Percentiles rank a stretch among this genome's conserved stretches.
Conservation (phyloP, 768 basidiomycete species). For the Kwoniella botswanensis region DNA sequence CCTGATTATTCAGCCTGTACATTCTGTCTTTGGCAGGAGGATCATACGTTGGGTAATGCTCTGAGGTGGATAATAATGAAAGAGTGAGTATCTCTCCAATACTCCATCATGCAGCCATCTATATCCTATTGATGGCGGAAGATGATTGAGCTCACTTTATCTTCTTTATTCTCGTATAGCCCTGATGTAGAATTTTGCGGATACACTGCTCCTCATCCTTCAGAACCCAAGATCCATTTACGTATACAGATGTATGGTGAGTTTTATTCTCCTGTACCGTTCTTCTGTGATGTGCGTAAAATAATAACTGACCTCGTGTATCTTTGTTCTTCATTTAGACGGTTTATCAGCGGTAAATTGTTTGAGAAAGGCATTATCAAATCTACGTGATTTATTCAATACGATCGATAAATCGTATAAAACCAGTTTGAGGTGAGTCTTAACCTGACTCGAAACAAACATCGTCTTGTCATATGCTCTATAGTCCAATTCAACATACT, state of each 20-base stretch:
- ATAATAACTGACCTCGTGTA: neutral
- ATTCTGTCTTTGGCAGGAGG: constrained; percentile 89
- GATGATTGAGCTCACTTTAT: neutral
- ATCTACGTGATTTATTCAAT: constrained; percentile 77
- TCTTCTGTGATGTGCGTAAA: neutral
- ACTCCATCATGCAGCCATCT: neutral
- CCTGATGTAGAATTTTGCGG: constrained; percentile 98
- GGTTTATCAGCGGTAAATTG: constrained; percentile 82
- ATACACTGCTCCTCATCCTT: constrained; percentile 95
- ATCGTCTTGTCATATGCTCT: too few species aligned
- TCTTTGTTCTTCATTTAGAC: constrained; percentile 63
- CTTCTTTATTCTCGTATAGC: constrained; percentile 60
- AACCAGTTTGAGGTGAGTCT: constrained; percentile 62
- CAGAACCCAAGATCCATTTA: constrained; percentile 92
- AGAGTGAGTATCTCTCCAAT: constrained; percentile 68
- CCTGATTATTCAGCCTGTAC: constrained; percentile 85
- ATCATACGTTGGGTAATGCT: constrained; percentile 93
- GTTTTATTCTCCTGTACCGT: constrained; percentile 52
- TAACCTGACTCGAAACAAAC: too few species aligned
- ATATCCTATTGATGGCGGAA: neutral
- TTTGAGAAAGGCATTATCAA: constrained; percentile 73
- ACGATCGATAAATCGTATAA: constrained; percentile 73
- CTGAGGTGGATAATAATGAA: constrained; percentile 99
- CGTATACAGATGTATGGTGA: constrained; percentile 99
- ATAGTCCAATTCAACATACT: too few species aligned